Conservation (phyloP, 805 yeast genomes). For the Sungouiella thailandica region DNA sequence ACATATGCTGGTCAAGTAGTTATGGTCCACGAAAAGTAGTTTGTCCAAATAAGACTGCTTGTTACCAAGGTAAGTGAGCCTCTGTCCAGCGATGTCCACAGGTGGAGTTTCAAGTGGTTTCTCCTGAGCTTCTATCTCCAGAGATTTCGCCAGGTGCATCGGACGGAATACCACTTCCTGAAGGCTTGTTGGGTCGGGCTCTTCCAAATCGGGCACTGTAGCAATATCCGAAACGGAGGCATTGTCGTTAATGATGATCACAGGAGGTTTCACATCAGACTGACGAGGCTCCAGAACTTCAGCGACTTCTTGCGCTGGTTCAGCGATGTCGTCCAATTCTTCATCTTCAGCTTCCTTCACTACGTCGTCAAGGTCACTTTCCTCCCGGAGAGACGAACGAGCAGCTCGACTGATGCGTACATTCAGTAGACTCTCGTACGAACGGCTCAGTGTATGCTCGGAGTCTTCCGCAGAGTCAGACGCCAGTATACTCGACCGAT, state of each 20-base stretch:
- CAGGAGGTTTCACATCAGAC: background rate
- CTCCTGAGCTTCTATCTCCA: too few relatives aligned
- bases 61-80: background rate
- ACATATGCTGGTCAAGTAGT: slow-evolving; percentile 7
- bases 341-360: background rate
- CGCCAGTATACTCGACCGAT: background rate
- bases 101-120: background rate
- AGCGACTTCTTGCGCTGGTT: too few relatives aligned
- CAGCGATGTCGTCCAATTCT: background rate
- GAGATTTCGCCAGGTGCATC: too few relatives aligned
- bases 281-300: background rate
- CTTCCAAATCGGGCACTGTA: background rate
- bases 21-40: slow-evolving; percentile 3
- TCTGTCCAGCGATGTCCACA: background rate
- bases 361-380: background rate
- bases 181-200: background rate
- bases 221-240: background rate
- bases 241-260: background rate
- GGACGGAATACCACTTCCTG: background rate
- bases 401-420: background rate
- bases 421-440: background rate
- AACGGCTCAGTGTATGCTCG: background rate
- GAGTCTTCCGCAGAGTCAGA: background rate
- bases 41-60: slow-evolving; percentile 1
- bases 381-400: background rate